These are phyloP conservation scores for Polygonum maritimum DNA, from an alignment of 148 eudicot species.

Conservation along the genomic window DNA sequence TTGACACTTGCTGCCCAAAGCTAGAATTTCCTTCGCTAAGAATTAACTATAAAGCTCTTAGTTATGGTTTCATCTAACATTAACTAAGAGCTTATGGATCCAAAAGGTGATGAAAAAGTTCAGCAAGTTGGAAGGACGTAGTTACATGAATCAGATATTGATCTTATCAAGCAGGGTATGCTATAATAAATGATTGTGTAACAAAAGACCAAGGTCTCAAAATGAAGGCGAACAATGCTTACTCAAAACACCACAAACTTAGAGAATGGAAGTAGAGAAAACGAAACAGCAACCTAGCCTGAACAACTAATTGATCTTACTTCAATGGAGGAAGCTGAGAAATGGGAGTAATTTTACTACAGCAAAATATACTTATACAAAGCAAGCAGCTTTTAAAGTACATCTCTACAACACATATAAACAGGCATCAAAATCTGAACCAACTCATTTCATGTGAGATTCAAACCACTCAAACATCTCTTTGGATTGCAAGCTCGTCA, in stretches of 20 bases:
- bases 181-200: not conserved
- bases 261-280: not conserved
- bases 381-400: not conserved
- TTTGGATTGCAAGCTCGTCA: constrained; percentile 77
- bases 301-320: not conserved
- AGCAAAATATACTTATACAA: not conserved
- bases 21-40: too few relatives aligned
- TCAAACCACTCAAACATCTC: constrained; percentile 70
- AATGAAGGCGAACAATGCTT: not conserved
- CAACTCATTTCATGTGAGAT: constrained; percentile 32
- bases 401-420: not conserved
- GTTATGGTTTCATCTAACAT: too few relatives aligned
- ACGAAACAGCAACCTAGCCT: not conserved
- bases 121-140: too few relatives aligned
- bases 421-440: not conserved
- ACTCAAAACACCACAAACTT: not conserved
- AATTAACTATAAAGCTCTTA: too few relatives aligned
- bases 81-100: too few relatives aligned
- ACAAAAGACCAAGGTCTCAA: not conserved
- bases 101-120: too few relatives aligned
- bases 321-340: not conserved
- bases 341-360: not conserved
- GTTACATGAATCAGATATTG: not conserved
- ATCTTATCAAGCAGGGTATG: not conserved
- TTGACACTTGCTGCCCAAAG: too few relatives aligned